These are phyloP conservation scores for Diaporthe humulicola DNA, from an alignment of 2,329 filamentous ascomycete species.

Conservation along the genomic window DNA sequence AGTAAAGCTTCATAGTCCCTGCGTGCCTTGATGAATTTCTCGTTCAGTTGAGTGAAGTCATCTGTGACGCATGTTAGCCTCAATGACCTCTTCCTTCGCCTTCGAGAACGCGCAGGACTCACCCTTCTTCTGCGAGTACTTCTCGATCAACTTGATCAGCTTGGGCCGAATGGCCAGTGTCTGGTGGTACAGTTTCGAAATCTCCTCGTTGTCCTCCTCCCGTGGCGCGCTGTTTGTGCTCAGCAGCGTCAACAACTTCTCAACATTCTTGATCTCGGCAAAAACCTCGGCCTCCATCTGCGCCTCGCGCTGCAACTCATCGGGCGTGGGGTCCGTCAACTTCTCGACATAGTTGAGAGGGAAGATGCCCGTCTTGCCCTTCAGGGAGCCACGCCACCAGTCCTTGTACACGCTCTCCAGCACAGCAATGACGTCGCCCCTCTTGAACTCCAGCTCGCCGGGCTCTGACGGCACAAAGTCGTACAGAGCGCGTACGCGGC, in stretches of 20 bases:
- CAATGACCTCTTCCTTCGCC: too few species aligned
- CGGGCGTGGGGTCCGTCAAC: slow-evolving; percentile 90
- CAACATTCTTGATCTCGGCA: slow-evolving; percentile 74
- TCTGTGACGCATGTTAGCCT: slow-evolving; percentile 66
- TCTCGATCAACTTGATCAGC: slow-evolving; percentile 96
- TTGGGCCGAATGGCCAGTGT: slow-evolving; percentile 96
- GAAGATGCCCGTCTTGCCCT: slow-evolving; percentile 97
- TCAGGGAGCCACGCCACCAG: slow-evolving; percentile 97
- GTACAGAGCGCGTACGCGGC: slow-evolving; percentile 90
- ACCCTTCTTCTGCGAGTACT: slow-evolving; percentile 99
- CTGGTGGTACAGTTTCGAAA: slow-evolving; percentile 92
- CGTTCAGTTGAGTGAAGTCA: slow-evolving; percentile 97
- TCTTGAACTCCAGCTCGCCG: slow-evolving; percentile 95
- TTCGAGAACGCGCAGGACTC: slow-evolving; percentile 41
- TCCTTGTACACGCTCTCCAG: slow-evolving; percentile 99
- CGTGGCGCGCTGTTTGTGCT: slow-evolving; percentile 86
- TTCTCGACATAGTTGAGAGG: slow-evolving; percentile 99
- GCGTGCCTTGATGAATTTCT: slow-evolving; percentile 99
- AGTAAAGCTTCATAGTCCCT: slow-evolving; percentile 96
- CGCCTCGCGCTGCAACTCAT: slow-evolving; percentile 94
- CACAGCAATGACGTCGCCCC: slow-evolving; percentile 97
- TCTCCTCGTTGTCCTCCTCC: slow-evolving; percentile 96
- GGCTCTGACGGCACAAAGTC: slow-evolving; percentile 96
- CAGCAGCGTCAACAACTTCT: slow-evolving; percentile 85
- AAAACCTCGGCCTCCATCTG: slow-evolving; percentile 88